Conservation (phyloP, 176 grass and related monocot genomes). For the Urochloa ruziziensis region DNA sequence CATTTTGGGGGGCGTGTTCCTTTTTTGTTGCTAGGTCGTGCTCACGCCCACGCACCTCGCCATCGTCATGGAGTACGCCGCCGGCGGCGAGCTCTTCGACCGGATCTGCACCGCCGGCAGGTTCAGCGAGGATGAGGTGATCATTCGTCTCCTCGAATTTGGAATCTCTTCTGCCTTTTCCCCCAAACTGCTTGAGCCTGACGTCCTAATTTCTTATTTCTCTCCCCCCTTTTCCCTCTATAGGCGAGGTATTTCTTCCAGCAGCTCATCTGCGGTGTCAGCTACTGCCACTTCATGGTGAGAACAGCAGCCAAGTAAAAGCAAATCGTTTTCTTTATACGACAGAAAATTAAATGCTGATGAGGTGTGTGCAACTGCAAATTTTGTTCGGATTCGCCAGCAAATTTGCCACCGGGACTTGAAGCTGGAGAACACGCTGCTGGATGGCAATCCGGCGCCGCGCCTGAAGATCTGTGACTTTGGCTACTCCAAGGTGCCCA, state of each 20-base stretch:
- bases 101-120: constrained; percentile 87
- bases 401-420: constrained; percentile 99
- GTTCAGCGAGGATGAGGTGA: constrained; percentile 93
- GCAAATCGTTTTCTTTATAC: not conserved
- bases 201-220: not conserved
- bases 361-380: constrained; percentile 12
- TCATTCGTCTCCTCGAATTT: not conserved
- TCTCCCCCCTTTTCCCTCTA: not conserved
- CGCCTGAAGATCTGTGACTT: constrained; percentile 97
- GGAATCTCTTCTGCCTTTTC: not conserved
- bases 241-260: constrained; percentile 98
- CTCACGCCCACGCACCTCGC: constrained; percentile 87
- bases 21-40: constrained; percentile 44
- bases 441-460: constrained; percentile 84
- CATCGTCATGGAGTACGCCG: constrained; percentile 94
- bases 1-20: not conserved
- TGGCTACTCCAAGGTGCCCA: constrained; percentile 89
- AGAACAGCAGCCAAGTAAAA: constrained; percentile 27
- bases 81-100: constrained; percentile 87
- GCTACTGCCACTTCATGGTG: constrained; percentile 99
- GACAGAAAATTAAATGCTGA: not conserved
- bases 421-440: constrained; percentile 92
- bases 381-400: constrained; percentile 41
- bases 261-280: constrained; percentile 92
- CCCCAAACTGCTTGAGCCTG: not conserved